Percentiles rank a stretch among this genome's conserved stretches.
Conservation (phyloP, 768 basidiomycete species). For the Cytidiella melzeri region DNA sequence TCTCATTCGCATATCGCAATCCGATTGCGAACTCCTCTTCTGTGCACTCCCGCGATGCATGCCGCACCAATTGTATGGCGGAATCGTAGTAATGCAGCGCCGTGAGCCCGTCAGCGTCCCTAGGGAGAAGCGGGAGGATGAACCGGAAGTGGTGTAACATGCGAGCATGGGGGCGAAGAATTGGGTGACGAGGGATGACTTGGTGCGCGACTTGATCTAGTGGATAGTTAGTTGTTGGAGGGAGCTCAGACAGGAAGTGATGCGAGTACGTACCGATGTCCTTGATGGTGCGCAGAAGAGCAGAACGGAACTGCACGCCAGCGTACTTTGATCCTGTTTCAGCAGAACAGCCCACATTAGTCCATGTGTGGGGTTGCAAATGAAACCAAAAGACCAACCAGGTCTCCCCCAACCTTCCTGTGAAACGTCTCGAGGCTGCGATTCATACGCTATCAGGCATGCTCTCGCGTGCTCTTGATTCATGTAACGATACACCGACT, state of each 20-base stretch:
- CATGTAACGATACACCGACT: slow-evolving; percentile 66
- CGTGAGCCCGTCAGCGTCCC: slow-evolving; percentile 59
- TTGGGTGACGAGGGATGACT: slow-evolving; percentile 68
- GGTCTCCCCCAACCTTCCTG: slow-evolving; percentile 76
- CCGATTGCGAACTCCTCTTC: slow-evolving; percentile 65
- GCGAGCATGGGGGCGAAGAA: slow-evolving; percentile 62
- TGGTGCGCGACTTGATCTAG: slow-evolving; percentile 65
- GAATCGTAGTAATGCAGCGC: slow-evolving; percentile 73
- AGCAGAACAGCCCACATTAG: background rate
- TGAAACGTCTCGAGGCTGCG: slow-evolving; percentile 56
- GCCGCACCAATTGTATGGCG: slow-evolving; percentile 65
- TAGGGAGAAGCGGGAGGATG: slow-evolving; percentile 52
- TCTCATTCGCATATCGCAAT: slow-evolving; percentile 53
- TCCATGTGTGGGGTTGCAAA: background rate
- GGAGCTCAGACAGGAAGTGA: background rate
- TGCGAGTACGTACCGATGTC: slow-evolving; percentile 49
- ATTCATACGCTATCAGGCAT: slow-evolving; percentile 65
- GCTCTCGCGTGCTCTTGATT: slow-evolving; percentile 71
- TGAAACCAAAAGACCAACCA: slow-evolving; percentile 32
- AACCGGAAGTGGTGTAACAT: slow-evolving; percentile 81
- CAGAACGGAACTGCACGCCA: slow-evolving; percentile 57
- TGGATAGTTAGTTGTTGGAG: slow-evolving; percentile 27
- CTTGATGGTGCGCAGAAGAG: slow-evolving; percentile 65
- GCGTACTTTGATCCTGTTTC: slow-evolving; percentile 49
- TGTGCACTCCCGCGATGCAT: slow-evolving; percentile 50